phyloP scores from a whole-genome alignment of 345 rosid species.

The Gossypium thurberi region DNA sequence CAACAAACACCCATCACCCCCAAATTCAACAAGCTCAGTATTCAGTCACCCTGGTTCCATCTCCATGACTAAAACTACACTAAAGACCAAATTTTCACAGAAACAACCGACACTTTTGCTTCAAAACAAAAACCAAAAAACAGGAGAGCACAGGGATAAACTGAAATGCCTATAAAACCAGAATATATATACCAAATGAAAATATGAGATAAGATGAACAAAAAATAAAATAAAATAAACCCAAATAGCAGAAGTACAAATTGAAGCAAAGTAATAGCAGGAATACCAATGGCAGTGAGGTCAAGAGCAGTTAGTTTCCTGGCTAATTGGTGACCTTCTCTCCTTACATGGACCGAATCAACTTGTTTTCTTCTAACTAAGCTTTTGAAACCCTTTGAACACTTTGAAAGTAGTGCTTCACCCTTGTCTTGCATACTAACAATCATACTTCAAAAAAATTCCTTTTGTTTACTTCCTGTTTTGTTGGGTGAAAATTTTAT shows the following conservation, averaged over 20 bases:
- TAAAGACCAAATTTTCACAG: neutral
- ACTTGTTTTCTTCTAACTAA: slow-evolving; percentile 72
- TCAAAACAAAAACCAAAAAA: neutral
- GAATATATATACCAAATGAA: neutral
- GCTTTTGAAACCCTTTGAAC: slow-evolving; percentile 34
- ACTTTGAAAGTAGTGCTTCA: slow-evolving; percentile 7
- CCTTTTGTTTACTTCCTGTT: neutral
- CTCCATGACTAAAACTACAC: neutral
- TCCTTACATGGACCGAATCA: slow-evolving; percentile 41
- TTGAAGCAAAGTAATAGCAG: neutral
- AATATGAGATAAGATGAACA: neutral
- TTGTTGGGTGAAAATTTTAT: neutral
- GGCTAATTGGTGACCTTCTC: slow-evolving; percentile 47
- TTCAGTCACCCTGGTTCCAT: neutral
- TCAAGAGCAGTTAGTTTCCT: slow-evolving; percentile 55
- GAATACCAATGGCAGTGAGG: slow-evolving; percentile 69
- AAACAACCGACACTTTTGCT: neutral
- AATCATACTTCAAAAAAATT: neutral
- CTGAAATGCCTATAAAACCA: neutral
- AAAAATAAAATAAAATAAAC: neutral
- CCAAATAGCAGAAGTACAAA: neutral
- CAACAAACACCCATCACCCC: neutral
- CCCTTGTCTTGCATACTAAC: slow-evolving; percentile 31
- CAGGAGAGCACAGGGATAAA: neutral
- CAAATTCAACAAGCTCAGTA: neutral